Evolutionary conservation across 768 basidiomycete species (phyloP).

Genomic region (Phylloporus rhodoxanthus): DNA sequence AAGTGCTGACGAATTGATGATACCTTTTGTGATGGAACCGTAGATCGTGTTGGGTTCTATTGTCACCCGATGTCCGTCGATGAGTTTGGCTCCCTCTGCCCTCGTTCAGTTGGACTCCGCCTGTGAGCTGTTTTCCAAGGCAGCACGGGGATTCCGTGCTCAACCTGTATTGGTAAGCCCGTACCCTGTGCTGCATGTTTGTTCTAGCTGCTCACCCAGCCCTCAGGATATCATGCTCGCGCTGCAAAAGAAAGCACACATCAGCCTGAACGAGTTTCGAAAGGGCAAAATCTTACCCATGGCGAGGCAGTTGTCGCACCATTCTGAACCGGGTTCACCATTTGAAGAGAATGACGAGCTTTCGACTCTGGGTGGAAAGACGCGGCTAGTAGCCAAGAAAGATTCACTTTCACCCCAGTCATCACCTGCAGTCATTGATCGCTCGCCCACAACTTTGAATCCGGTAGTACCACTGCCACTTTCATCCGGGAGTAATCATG

Average conservation of each 20-base stretch:
- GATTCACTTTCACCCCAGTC: conserved; percentile 52
- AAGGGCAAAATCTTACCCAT: conserved; percentile 48
- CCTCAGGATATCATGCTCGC: conserved; percentile 57
- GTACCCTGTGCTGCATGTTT: neutral
- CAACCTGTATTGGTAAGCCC: conserved; percentile 54
- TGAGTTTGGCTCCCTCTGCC: conserved; percentile 72
- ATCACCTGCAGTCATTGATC: conserved; percentile 38
- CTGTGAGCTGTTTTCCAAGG: conserved; percentile 67
- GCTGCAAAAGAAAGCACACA: conserved; percentile 60
- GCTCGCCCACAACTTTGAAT: conserved; percentile 65
- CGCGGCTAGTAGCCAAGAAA: conserved; percentile 57
- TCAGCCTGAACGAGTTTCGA: conserved; percentile 57
- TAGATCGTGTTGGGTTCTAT: conserved; percentile 68
- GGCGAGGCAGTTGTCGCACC: conserved; percentile 30
- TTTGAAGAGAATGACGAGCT: conserved; percentile 59
- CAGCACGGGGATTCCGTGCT: conserved; percentile 60
- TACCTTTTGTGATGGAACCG: neutral
- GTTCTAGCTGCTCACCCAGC: conserved; percentile 7
- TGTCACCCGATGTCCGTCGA: conserved; percentile 72
- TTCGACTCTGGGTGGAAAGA: conserved; percentile 58
- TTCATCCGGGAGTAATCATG: conserved; percentile 42
- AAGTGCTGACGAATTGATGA: conserved; percentile 11
- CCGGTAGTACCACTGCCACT: conserved; percentile 70
- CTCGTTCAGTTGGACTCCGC: conserved; percentile 70
- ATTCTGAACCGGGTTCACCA: conserved; percentile 38